Conservation (phyloP, 2,329 filamentous ascomycete species). For the Trichoderma sp. region DNA sequence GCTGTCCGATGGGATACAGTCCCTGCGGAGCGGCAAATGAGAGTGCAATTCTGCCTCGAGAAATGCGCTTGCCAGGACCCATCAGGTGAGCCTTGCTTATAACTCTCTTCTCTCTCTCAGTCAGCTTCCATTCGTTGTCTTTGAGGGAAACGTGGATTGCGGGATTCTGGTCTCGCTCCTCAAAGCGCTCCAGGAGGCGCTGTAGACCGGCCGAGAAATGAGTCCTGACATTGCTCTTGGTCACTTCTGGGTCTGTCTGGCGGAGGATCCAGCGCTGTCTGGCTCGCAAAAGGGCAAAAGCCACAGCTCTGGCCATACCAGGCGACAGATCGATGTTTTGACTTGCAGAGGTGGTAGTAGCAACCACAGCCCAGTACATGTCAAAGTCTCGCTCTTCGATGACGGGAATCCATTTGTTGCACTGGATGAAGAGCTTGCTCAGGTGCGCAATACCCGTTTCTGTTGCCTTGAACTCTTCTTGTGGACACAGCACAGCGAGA, state of each 20-base stretch:
- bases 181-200: constrained; percentile 21
- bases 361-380: constrained; percentile 11
- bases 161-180: not conserved
- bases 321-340: constrained; percentile 6
- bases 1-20: constrained; percentile 1
- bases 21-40: constrained; percentile 13
- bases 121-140: constrained; percentile 11
- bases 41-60: constrained; percentile 20
- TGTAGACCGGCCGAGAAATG: constrained; percentile 19
- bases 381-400: not conserved
- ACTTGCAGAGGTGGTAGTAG: not conserved
- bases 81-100: constrained; percentile 6
- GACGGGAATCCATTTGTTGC: constrained; percentile 10
- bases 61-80: constrained; percentile 24
- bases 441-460: not conserved
- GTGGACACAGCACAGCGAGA: constrained; percentile 16
- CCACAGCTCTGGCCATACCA: not conserved
- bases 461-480: not conserved
- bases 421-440: constrained; percentile 12
- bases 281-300: constrained; percentile 25
- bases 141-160: no score
- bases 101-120: constrained; percentile 7
- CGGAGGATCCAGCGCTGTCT: constrained; percentile 25
- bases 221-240: not conserved
- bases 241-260: not conserved